Evolutionary conservation across 129 eudicot species (phyloP), one percentile per base, ranked within the genome.

Genomic region (Pseudognaphalium luteoalbum): DNA sequence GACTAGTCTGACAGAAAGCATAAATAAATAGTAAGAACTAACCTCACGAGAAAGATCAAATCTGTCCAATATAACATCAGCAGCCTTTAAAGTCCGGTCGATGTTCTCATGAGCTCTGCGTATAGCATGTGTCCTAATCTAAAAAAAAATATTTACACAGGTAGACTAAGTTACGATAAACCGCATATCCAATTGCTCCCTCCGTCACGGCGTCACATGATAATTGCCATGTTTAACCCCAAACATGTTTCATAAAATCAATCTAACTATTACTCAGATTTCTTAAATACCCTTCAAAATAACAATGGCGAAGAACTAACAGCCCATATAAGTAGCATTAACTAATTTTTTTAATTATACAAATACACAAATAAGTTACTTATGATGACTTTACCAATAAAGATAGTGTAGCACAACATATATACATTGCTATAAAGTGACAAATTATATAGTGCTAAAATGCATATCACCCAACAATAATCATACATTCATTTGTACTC

Each of bases 11-110:
- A 20, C 28, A 14, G 7, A 68, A 42, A n/a, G 52, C 34, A 57
- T 68, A 52, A 60, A 44, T 47, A 63, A 54, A 54, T 66, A 63
- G 74, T 50, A 69, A 80, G 56, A 71, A 44, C 83, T 71, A 66
- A 94, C 98, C 88, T 94, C 93, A 72, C 96, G 97, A 83, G 91
- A 85, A 83, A 87, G 86, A 87, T 94, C 98, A 83, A 94, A 94
- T 71, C 90, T 89, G 70, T 91, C 81, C 85, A 94, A 85, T 81
- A 94, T 89, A 64, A 88, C 97, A 64, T 94, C 98, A 74, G 98
- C 98, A 81, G 97, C 83, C 90, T 94, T 94, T 82, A 91, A 75
- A 41, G 98, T 91, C 85, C 81, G 85, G 78, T 94, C 98, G 67
- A 94, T 94, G 76, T 94, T 94, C 77, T 89, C 98, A 83, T 87